Conservation (phyloP, 2,329 filamentous ascomycete genomes). For the Mollisiaceae sp. region DNA sequence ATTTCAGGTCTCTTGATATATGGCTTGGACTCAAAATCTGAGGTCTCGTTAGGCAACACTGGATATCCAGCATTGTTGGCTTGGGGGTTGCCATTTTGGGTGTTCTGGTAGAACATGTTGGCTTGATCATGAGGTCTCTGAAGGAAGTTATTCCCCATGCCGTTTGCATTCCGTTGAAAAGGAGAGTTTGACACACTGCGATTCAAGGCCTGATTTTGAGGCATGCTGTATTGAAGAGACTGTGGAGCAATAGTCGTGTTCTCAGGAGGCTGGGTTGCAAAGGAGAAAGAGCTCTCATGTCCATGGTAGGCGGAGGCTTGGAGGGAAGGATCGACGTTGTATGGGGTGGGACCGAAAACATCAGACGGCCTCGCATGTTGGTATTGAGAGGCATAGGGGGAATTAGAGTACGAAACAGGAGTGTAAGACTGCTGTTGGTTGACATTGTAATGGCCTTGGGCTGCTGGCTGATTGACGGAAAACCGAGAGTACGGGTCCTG, state of each 20-base stretch:
- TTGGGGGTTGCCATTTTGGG: constrained; percentile 27
- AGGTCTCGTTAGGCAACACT: constrained; percentile 23
- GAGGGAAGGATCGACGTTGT: constrained; percentile 38
- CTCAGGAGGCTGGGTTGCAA: constrained; percentile 27
- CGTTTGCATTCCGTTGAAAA: constrained; percentile 32
- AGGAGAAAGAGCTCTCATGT: constrained; percentile 37
- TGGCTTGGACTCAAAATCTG: background rate
- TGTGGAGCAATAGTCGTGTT: constrained; percentile 40
- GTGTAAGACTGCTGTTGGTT: constrained; percentile 37
- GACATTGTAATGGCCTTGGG: constrained; percentile 36
- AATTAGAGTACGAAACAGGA: constrained; percentile 34
- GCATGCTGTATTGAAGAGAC: constrained; percentile 39
- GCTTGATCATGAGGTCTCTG: constrained; percentile 30
- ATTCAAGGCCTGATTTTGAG: constrained; percentile 32
- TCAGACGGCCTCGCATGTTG: constrained; percentile 36
- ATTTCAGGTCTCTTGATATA: constrained; percentile 1
- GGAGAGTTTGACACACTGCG: constrained; percentile 25
- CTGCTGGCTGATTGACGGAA: constrained; percentile 22
- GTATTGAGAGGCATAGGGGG: constrained; percentile 38
- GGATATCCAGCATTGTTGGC: constrained; percentile 26
- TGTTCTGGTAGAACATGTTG: constrained; percentile 8
- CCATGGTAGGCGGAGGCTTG: constrained; percentile 34
- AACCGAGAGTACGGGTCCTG: constrained; percentile 36
- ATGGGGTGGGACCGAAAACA: constrained; percentile 34
- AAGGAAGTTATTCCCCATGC: constrained; percentile 26